These are phyloP conservation scores for Bipolaris cookei DNA, from an alignment of 2,329 filamentous ascomycete species.

Conservation along the genomic window DNA sequence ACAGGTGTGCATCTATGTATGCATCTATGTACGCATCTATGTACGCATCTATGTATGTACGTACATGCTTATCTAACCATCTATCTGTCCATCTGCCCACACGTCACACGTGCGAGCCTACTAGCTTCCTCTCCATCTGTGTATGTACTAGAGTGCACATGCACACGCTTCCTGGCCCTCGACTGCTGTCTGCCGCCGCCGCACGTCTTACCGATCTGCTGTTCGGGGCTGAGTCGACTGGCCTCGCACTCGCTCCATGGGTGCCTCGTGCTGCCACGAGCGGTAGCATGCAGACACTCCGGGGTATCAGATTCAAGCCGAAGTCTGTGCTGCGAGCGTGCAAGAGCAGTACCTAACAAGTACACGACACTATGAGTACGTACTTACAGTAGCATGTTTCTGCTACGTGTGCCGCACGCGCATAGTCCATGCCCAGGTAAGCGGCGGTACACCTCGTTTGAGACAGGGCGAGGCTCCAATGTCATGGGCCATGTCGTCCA, in stretches of 20 bases:
- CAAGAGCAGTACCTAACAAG: neutral
- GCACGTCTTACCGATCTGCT: constrained; percentile 8
- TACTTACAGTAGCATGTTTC: constrained; percentile 1
- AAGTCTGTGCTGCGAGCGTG: neutral
- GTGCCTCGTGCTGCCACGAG: constrained; percentile 12
- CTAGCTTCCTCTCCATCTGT: neutral
- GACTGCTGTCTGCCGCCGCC: neutral
- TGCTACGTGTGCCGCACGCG: constrained; percentile 3
- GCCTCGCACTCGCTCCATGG: neutral
- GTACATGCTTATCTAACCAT: neutral
- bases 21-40: neutral
- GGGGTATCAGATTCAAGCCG: constrained; percentile 5
- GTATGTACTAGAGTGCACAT: too few relatives aligned
- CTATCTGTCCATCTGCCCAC: neutral
- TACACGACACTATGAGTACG: neutral
- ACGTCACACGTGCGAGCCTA: neutral
- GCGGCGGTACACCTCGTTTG: constrained; percentile 9
- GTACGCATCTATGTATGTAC: neutral
- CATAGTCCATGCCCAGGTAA: constrained; percentile 1
- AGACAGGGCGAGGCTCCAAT: constrained; percentile 10
- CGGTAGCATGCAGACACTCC: constrained; percentile 10
- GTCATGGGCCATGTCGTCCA: constrained; percentile 6
- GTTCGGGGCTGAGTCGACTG: constrained; percentile 2
- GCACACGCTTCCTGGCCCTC: too few relatives aligned
- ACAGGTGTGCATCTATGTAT: too few relatives aligned